Base-by-base conservation (phyloP, 495 filamentous ascomycete species). In the Trichoderma virens region DNA sequence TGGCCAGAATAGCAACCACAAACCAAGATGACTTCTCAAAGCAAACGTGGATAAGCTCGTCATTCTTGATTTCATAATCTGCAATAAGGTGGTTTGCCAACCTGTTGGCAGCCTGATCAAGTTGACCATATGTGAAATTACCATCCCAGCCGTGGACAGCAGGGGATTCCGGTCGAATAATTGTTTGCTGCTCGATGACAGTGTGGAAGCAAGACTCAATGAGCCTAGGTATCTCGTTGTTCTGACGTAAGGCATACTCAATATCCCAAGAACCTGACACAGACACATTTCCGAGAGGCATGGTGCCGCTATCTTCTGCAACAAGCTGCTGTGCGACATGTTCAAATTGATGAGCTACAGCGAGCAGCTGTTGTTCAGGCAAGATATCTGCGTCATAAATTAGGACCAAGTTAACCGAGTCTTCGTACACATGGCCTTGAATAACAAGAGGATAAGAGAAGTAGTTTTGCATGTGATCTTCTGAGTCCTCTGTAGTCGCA, bases 11-110 rank as follows among this genome's bases (percentile, higher is more conserved):
- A 0, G 83, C 75, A 9, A 88, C 76, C 23, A 86, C 69, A 2
- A 79, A 79, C 61, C 61, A 62, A 14, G 78, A 71, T 5, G 83
- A 85, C 60, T 87, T 88, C 41, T 83, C 78, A 38, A 86, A 75
- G 64, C 79, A 84, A 0, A 88, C 68, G 3, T 83, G 83, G 2
- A 88, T 80, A 2, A 85, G 63, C 0, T 70, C 74, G 35, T 83
- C 84, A 1, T 78, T 78, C 0, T 78, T 75, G 34, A 86, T 77
- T 5, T 84, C 82, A 18, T 35, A 61, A 13, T 75, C 72, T 0
- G 59, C 65, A 51, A 75, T 69, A 30, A 85, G 69, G 25, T 75
- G 71, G 27, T 65, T 71, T 7, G 82, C 81, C 27, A 88, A 65
- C 43, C 68, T 71, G 66, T 34, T 73, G 68, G 80, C 70, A 18